Base-by-base conservation (phyloP, 305 asterid species). In the Ruellia speciosa region DNA sequence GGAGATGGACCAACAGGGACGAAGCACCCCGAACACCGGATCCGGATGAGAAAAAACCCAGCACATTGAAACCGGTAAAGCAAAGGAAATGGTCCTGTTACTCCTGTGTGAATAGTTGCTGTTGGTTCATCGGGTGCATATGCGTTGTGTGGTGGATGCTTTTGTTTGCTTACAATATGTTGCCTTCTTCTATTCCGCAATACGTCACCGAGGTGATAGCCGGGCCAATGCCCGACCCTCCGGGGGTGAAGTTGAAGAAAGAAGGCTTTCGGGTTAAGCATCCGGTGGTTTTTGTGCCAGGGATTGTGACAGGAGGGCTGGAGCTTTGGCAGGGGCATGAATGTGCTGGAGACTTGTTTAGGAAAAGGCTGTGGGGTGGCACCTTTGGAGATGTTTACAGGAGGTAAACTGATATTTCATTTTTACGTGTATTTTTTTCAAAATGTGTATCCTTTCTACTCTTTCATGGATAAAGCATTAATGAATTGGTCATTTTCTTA, bases 191-290 rank as follows among this genome's bases (percentile, higher is more conserved):
- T 31, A 81, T 88, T 39, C 95, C 95, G 5, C 95, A 86, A 53
- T 88, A 80, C 49, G 87, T 88, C 7, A 77, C 95, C 18, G 90
- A 88, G 78, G 78, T 53, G 47, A 86, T 88, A n/a, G 81, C 90
- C 8, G 96, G 96, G 41, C 96, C 90, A 48, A 72, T 79, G 82
- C 95, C 96, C 37, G 96, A 88, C 62, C 94, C 96, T 10, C 96
- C 96, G 0, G 95, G 96, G 19, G 68, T 88, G 24, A 88, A 88
- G 67, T 63, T 83, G 66, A 70, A 58, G 60, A 88, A 86, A 64
- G 87, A 83, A 60, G 96, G 96, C 10, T 52, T 86, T 59, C 72
- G 63, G 70, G 94, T 84, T 5, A 83, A 86, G 72, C 96, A 88
- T 72, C 96, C 96, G 8, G 94, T 89, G 50, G 94, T 88, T 45